These are phyloP conservation scores for Allium fistulosum DNA, from an alignment of 106 monocot genomes.

Conservation along the genomic window DNA sequence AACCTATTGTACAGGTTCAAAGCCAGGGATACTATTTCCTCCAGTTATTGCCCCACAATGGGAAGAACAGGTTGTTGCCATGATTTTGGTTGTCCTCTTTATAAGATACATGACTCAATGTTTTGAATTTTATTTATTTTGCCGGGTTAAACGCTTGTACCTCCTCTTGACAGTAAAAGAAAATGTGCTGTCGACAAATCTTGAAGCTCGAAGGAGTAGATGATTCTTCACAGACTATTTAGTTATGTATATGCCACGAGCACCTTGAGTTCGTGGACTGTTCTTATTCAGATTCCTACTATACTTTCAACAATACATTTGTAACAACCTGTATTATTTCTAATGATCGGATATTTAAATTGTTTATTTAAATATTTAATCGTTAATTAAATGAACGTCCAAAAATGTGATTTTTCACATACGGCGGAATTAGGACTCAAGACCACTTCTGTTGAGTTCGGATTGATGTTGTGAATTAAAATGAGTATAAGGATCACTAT, in stretches of 20 bases:
- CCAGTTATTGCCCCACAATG: slow-evolving; percentile 78
- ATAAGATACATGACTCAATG: neutral
- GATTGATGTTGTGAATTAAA: no score
- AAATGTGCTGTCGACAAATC: slow-evolving; percentile 89
- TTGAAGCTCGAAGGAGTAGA: slow-evolving; percentile 91
- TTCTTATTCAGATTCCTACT: slow-evolving; percentile 74
- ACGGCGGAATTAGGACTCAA: no score
- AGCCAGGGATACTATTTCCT: slow-evolving; percentile 80
- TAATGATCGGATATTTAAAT: no score
- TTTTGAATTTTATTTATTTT: slow-evolving; percentile 6
- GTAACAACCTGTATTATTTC: no score
- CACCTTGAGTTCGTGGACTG: slow-evolving; percentile 93
- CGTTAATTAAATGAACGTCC: no score
- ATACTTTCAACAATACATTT: neutral
- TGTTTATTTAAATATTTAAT: no score
- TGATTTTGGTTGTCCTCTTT: neutral
- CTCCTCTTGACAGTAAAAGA: slow-evolving; percentile 86
- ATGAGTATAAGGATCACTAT: no score
- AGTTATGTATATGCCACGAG: slow-evolving; percentile 97
- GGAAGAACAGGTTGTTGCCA: slow-evolving; percentile 84
- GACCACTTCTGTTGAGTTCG: no score
- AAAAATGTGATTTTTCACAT: no score
- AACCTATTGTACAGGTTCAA: slow-evolving; percentile 91
- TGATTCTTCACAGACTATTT: slow-evolving; percentile 94
- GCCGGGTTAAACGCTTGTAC: slow-evolving; percentile 81